These are phyloP conservation scores for Stagonosporopsis chrysanthemi DNA, from an alignment of 2,329 filamentous ascomycete genomes.

Conservation along the genomic window DNA sequence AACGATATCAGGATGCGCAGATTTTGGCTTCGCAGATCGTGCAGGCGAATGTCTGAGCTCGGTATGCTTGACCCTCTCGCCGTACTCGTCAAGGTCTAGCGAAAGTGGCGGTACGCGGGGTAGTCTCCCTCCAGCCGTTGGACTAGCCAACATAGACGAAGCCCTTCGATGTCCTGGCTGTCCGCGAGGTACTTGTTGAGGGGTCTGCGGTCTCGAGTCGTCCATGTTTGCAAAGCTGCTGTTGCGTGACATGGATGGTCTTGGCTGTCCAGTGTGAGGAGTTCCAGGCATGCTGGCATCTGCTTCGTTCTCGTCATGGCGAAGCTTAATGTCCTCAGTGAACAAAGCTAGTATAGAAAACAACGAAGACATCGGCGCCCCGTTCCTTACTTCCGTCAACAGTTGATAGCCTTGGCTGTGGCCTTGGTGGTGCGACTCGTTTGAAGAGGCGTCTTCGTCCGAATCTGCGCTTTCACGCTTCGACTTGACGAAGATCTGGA, in stretches of 20 bases:
- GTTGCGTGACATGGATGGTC: conserved; percentile 35
- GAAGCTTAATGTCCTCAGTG: conserved; percentile 89
- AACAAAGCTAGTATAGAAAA: conserved; percentile 98
- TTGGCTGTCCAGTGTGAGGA: conserved; percentile 27
- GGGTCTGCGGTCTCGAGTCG: conserved; percentile 44
- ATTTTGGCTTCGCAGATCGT: conserved; percentile 63
- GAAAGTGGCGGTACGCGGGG: conserved; percentile 77
- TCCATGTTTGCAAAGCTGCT: conserved; percentile 42
- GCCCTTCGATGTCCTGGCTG: conserved; percentile 37
- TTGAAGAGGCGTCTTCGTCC: conserved; percentile 49
- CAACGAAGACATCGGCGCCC: conserved; percentile 95
- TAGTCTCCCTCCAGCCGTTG: conserved; percentile 46
- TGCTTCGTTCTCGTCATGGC: conserved; percentile 68
- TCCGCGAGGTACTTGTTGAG: conserved; percentile 29
- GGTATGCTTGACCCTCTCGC: conserved; percentile 31
- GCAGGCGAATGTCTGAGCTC: conserved; percentile 35
- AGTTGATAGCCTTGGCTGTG: conserved; percentile 89
- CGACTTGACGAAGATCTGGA: conserved; percentile 98
- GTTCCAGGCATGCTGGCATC: conserved; percentile 40
- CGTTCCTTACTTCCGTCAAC: conserved; percentile 95
- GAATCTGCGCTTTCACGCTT: conserved; percentile 59
- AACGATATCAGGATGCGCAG: conserved; percentile 94
- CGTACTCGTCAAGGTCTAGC: conserved; percentile 60
- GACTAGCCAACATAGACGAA: conserved; percentile 43
- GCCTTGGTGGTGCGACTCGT: conserved; percentile 67